phyloP scores from a whole-genome alignment of 352 stramenopile genomes.

The Phytopythium aichiense region DNA sequence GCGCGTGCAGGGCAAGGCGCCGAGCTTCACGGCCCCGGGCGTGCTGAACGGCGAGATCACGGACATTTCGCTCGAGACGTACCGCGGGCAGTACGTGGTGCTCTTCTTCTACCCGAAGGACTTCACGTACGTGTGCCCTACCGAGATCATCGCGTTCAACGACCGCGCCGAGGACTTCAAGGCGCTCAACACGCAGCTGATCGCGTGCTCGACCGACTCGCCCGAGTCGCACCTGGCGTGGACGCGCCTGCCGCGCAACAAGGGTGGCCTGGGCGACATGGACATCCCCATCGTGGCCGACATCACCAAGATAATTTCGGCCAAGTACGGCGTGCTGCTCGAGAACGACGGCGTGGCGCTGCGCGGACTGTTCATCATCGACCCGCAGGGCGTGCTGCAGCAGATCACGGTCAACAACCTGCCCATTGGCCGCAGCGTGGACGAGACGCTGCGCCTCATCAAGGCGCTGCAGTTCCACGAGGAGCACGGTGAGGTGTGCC shows the following conservation, averaged over 20 bases:
- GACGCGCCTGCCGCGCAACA: slow-evolving; percentile 84
- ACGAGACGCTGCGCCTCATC: slow-evolving; percentile 91
- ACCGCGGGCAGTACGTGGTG: slow-evolving; percentile 87
- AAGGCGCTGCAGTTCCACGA: slow-evolving; percentile 92
- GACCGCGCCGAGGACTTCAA: slow-evolving; percentile 83
- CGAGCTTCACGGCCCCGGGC: slow-evolving; percentile 67
- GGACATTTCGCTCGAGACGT: slow-evolving; percentile 76
- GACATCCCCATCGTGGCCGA: slow-evolving; percentile 92
- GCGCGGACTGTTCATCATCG: slow-evolving; percentile 93
- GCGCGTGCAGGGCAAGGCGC: slow-evolving; percentile 59
- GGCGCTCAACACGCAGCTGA: slow-evolving; percentile 83
- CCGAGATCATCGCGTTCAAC: slow-evolving; percentile 90
- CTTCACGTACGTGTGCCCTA: slow-evolving; percentile 89
- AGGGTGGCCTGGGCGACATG: slow-evolving; percentile 91
- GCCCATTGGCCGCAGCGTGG: slow-evolving; percentile 88
- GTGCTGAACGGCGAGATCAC: slow-evolving; percentile 85
- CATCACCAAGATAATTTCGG: slow-evolving; percentile 90
- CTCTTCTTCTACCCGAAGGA: slow-evolving; percentile 93
- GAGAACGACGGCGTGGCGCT: slow-evolving; percentile 83
- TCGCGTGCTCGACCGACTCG: slow-evolving; percentile 89
- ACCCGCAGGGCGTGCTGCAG: slow-evolving; percentile 82
- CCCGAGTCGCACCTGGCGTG: slow-evolving; percentile 89
- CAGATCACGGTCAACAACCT: slow-evolving; percentile 92
- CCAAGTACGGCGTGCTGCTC: slow-evolving; percentile 90
- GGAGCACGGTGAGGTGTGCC: slow-evolving; percentile 92